A percentile compares a stretch with the other conserved stretches of the same genome.
These are phyloP conservation scores for Triticum monococcum DNA, from an alignment of 176 grass and related monocot genomes.

Conservation along the genomic window DNA sequence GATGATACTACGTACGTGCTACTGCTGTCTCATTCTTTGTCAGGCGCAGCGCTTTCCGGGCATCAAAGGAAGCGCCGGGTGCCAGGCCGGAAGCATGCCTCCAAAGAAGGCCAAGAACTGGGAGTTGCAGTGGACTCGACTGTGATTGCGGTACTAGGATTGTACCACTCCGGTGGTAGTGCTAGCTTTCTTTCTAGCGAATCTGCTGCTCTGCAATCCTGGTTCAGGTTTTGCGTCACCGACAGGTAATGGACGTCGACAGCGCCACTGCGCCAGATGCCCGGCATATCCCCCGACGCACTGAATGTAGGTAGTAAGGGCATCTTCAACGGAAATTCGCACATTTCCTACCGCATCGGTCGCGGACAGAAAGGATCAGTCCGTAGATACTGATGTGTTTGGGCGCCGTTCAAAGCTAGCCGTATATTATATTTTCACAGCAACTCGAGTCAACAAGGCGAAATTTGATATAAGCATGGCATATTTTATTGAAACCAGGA, in stretches of 20 bases:
- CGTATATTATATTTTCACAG: no score
- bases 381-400: no score
- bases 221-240: conserved; percentile 18
- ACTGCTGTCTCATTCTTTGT: not conserved
- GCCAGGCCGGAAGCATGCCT: conserved; percentile 52
- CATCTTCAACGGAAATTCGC: no score
- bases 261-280: not conserved
- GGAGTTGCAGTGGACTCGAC: conserved; percentile 34
- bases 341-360: no score
- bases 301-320: not conserved
- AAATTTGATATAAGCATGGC: no score
- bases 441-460: no score
- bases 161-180: not conserved
- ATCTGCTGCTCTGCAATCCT: conserved; percentile 15
- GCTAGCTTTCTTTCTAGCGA: conserved; percentile 7
- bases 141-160: conserved; percentile 9
- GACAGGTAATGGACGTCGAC: not conserved
- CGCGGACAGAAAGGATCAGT: no score
- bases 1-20: not conserved
- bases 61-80: conserved; percentile 59
- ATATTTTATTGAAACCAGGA: no score
- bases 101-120: conserved; percentile 72
- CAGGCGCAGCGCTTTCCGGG: conserved; percentile 77
- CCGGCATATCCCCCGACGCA: not conserved
- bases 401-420: no score